Evolutionary conservation across 2,329 filamentous ascomycete species (phyloP), one percentile per base, ranked within the genome.

Genomic region (Pseudodiploospora longispora): DNA sequence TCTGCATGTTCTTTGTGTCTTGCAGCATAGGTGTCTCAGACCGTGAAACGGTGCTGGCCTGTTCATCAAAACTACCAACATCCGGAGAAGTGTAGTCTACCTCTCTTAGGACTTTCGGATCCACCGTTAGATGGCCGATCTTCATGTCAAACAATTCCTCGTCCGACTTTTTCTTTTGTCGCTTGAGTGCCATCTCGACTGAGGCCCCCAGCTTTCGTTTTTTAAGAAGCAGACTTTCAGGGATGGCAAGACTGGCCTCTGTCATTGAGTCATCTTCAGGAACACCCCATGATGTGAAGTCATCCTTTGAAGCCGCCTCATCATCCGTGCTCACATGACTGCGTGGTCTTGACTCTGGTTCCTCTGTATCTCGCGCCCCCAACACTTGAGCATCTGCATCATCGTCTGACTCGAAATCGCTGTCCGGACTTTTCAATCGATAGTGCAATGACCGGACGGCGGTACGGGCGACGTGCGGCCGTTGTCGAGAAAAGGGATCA

Each of bases 351-450:
- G 87, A 95, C 48, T 93, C 90, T 31, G 82, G 81, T 52, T 93
- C 90, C 59, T 95, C 90, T 0, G 87, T 94, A 59, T 90, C 88
- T 38, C 83, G 75, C 9, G 77, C 79, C 9, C 84, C 80, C 30
- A 63, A 46, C 31, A 68, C 67, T 34, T 69, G 66, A 38, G 77
- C 77, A 50, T 79, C 76, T 2, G 64, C 69, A 44, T 96, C 89
- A 52, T 94, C 90, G 51, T 95, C 90, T 0, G 88, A 94, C 60
- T 96, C 87, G n/a, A 85, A 85, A 76, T 69, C 76, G 83, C 59
- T 77, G 67, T 62, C 78, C 64, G 53, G 66, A 81, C 60, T 78
- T 73, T 33, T 77, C 65, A 66, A 87, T 74, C 65, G 64, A 64
- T 95, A 85, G 60, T 95, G 88, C 12, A 97, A 74, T 6, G 87